Evolutionary conservation across 441 rosid species (phyloP).

Genomic region (Adansonia rubrostipa): DNA sequence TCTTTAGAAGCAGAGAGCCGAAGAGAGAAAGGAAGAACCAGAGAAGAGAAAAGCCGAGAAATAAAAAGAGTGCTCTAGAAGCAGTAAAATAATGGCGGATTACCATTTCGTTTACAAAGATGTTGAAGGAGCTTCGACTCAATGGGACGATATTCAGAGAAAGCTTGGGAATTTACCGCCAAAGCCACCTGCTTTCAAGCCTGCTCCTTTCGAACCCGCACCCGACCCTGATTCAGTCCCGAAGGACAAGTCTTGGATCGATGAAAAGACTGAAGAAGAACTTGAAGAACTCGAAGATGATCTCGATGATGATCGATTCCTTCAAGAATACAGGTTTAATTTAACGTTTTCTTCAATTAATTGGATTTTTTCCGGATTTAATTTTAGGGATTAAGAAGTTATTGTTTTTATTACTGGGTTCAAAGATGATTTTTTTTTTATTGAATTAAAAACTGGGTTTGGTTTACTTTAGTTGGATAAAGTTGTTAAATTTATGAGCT

Average conservation of each 20-base stretch:
- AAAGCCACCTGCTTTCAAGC: slow-evolving; percentile 89
- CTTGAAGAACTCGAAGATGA: slow-evolving; percentile 89
- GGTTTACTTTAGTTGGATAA: neutral
- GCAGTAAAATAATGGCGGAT: slow-evolving; percentile 67
- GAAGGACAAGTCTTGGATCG: slow-evolving; percentile 71
- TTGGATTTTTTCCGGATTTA: neutral
- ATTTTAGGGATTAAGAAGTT: slow-evolving; percentile 33
- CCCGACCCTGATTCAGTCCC: slow-evolving; percentile 69
- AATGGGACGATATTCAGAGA: slow-evolving; percentile 99
- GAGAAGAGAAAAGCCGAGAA: neutral
- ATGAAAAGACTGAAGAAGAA: slow-evolving; percentile 75
- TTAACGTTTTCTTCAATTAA: neutral
- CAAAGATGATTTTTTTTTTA: neutral
- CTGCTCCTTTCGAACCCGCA: slow-evolving; percentile 74
- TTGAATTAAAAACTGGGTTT: neutral
- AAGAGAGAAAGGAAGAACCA: neutral
- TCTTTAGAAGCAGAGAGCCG: neutral
- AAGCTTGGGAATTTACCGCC: slow-evolving; percentile 92
- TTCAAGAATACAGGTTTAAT: slow-evolving; percentile 80
- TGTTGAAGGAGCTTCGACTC: slow-evolving; percentile 93
- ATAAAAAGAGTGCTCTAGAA: neutral
- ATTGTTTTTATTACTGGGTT: neutral
- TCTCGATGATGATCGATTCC: slow-evolving; percentile 90
- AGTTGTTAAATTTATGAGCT: neutral
- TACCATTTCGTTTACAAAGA: slow-evolving; percentile 97